Conservation (phyloP, 768 basidiomycete genomes). For the Collybia mongolica region DNA sequence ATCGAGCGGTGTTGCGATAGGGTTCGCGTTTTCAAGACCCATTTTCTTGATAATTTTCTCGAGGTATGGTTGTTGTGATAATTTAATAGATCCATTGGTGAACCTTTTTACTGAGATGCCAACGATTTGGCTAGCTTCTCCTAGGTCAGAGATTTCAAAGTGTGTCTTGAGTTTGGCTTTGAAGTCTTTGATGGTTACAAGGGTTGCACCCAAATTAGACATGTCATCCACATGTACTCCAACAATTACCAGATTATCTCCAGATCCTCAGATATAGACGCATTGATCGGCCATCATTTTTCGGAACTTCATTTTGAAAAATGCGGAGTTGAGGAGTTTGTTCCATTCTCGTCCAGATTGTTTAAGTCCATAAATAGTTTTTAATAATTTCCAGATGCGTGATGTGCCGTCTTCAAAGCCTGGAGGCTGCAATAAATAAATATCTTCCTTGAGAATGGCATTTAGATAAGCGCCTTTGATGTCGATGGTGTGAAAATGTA, state of each 20-base stretch:
- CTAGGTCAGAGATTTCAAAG: too few relatives aligned
- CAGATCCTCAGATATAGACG: constrained; percentile 15
- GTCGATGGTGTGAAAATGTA: constrained; percentile 38
- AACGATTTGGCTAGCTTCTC: too few relatives aligned
- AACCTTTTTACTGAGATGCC: too few relatives aligned
- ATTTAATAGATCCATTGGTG: too few relatives aligned
- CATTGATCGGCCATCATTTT: constrained; percentile 17
- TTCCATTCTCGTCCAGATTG: constrained; percentile 28
- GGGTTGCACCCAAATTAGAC: constrained; percentile 21
- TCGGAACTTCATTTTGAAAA: constrained; percentile 15
- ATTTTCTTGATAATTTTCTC: too few relatives aligned
- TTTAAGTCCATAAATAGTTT: constrained; percentile 38
- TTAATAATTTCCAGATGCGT: constrained; percentile 18
- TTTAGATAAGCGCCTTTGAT: constrained; percentile 24
- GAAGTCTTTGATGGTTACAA: too few relatives aligned
- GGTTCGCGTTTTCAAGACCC: too few relatives aligned
- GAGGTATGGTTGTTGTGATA: too few relatives aligned
- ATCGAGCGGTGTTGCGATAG: too few relatives aligned
- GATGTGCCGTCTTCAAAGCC: constrained; percentile 25
- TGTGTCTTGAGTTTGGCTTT: too few relatives aligned
- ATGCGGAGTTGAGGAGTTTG: constrained; percentile 15
- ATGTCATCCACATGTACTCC: constrained; percentile 34
- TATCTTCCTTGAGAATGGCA: constrained; percentile 25
- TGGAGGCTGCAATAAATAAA: constrained; percentile 38
- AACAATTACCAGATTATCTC: constrained; percentile 12